These are phyloP conservation scores for Terfezia claveryi DNA, from an alignment of 495 filamentous ascomycete species.

Conservation along the genomic window DNA sequence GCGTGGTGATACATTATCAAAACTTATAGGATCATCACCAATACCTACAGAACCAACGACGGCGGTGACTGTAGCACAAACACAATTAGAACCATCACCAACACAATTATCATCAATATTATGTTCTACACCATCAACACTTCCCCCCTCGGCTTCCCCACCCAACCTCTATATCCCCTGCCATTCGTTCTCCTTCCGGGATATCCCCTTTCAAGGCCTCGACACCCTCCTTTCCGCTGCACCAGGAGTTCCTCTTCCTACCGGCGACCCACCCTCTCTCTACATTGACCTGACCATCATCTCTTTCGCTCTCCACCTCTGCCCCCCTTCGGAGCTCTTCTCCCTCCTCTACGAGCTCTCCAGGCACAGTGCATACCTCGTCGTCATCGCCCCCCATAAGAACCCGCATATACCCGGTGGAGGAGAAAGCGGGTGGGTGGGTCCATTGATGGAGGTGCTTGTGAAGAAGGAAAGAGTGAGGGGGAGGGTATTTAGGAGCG, in stretches of 20 bases:
- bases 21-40: neutral
- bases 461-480: slow-evolving; percentile 11
- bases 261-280: neutral
- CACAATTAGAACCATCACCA: neutral
- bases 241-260: neutral
- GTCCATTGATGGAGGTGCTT: neutral
- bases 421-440: slow-evolving; percentile 13
- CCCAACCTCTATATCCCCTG: neutral
- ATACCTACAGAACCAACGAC: neutral
- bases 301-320: slow-evolving; percentile 13
- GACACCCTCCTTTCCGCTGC: neutral
- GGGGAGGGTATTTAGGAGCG: slow-evolving; percentile 10
- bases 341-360: slow-evolving; percentile 10
- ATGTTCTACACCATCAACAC: neutral
- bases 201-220: neutral
- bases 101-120: neutral
- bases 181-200: neutral
- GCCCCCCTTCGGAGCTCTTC: slow-evolving; percentile 7
- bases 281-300: slow-evolving; percentile 2
- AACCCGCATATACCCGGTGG: slow-evolving; percentile 7
- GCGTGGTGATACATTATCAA: neutral
- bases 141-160: neutral
- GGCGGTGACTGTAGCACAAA: neutral
- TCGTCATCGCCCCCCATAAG: slow-evolving; percentile 14
- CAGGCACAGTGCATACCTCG: slow-evolving; percentile 4